These are phyloP conservation scores for Flaveria bidentis DNA, from an alignment of 129 eudicot species.

Conservation along the genomic window DNA sequence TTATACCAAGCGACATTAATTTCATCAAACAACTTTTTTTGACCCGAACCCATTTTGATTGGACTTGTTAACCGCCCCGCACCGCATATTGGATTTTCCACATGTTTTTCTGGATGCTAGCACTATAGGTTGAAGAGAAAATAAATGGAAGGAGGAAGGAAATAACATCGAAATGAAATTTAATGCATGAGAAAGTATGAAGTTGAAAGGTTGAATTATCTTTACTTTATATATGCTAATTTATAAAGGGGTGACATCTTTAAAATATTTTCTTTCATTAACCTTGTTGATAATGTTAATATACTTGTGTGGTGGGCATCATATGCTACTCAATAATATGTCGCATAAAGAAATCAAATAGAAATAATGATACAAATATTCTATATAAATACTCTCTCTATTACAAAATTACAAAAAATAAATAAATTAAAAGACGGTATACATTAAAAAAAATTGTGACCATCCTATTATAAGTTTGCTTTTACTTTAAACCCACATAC, in stretches of 20 bases:
- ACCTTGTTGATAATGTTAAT: constrained; percentile 22
- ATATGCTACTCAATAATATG: constrained; percentile 26
- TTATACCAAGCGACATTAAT: too few species aligned
- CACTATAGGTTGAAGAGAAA: constrained; percentile 15
- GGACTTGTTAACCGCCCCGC: too few species aligned
- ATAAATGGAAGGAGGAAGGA: constrained; percentile 15
- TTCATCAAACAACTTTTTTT: too few species aligned
- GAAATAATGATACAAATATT: constrained; percentile 18
- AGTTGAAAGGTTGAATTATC: constrained; percentile 9
- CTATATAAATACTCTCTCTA: neutral
- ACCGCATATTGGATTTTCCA: constrained; percentile 9
- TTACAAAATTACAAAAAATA: neutral
- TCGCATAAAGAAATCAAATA: constrained; percentile 19
- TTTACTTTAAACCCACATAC: neutral
- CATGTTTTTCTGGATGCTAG: neutral
- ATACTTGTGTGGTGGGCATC: constrained; percentile 35
- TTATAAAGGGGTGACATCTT: neutral
- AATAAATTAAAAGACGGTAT: neutral
- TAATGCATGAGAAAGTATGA: neutral
- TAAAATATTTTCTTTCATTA: neutral
- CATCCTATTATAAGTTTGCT: neutral
- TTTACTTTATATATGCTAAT: neutral
- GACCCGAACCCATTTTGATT: too few species aligned
- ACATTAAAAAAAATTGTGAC: neutral
- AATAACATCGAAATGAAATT: constrained; percentile 20